Evolutionary conservation across 768 basidiomycete genomes (phyloP).

Genomic region (Tricholomella constricta): DNA sequence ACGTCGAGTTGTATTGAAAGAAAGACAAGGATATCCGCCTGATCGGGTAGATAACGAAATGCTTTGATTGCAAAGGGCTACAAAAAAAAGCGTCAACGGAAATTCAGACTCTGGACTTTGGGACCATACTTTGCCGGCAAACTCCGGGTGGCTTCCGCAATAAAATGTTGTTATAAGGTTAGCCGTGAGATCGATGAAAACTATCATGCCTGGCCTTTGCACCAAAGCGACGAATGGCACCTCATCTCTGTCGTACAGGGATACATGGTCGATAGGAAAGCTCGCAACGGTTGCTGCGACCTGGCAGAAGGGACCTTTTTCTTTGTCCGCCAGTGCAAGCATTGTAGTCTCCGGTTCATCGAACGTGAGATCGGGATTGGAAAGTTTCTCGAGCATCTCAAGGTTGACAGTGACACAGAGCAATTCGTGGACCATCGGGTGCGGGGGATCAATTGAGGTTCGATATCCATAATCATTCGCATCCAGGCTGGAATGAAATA

Average conservation of each 20-base stretch:
- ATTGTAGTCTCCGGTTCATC: constrained; percentile 37
- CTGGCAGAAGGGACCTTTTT: constrained; percentile 43
- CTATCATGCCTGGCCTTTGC: constrained; percentile 41
- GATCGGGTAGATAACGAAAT: too few species aligned
- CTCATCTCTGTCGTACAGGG: constrained; percentile 45
- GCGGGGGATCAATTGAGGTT: constrained; percentile 42
- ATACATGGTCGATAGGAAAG: constrained; percentile 36
- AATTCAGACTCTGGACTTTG: neutral
- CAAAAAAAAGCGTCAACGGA: too few species aligned
- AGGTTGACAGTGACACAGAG: constrained; percentile 44
- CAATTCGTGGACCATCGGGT: constrained; percentile 47
- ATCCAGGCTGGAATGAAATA: constrained; percentile 32
- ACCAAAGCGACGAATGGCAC: constrained; percentile 44
- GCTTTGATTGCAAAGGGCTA: too few species aligned
- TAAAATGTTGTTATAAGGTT: constrained; percentile 39
- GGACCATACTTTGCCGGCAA: constrained; percentile 11
- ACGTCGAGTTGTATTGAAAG: too few species aligned
- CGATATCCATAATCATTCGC: constrained; percentile 38
- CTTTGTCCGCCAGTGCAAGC: constrained; percentile 30
- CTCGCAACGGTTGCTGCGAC: constrained; percentile 39
- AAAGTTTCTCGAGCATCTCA: constrained; percentile 42
- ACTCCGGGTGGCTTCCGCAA: constrained; percentile 34
- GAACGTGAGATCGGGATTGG: constrained; percentile 41
- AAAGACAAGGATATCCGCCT: too few species aligned
- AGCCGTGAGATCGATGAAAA: constrained; percentile 42